A percentile compares a stretch with the other conserved stretches of the same genome.
Evolutionary conservation across 345 rosid genomes (phyloP).

Genomic region (Gossypium herbaceum): DNA sequence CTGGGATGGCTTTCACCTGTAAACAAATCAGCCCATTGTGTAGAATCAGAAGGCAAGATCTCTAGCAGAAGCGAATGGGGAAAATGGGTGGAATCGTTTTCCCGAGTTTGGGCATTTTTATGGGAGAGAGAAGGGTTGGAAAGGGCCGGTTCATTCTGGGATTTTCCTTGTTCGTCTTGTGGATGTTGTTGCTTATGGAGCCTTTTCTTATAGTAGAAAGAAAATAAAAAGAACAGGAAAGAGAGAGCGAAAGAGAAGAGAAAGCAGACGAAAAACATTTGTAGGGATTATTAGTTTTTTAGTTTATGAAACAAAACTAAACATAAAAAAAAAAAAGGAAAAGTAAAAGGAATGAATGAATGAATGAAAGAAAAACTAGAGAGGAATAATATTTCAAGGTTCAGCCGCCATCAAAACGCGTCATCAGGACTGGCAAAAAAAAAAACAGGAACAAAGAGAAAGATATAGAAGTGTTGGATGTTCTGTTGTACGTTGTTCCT

Average conservation of each 20-base stretch:
- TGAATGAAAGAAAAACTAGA: background rate
- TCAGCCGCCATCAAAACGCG: conserved; percentile 52
- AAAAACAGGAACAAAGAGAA: background rate
- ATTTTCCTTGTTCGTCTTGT: background rate
- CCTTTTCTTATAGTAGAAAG: conserved; percentile 27
- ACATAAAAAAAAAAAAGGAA: too few relatives aligned
- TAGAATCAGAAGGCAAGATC: conserved; percentile 44
- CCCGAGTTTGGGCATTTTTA: conserved; percentile 19
- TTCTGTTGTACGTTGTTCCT: background rate
- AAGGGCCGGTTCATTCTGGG: conserved; percentile 28
- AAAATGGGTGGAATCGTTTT: conserved; percentile 34
- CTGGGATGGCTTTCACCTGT: background rate
- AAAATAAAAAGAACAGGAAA: conserved; percentile 37
- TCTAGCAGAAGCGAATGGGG: conserved; percentile 54
- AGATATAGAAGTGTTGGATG: background rate
- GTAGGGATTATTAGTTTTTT: conserved; percentile 1
- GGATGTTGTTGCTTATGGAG: conserved; percentile 17
- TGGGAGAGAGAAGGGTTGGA: conserved; percentile 23
- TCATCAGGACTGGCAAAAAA: conserved; percentile 13
- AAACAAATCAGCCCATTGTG: conserved; percentile 31
- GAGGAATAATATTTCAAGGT: background rate
- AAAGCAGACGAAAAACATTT: conserved; percentile 39
- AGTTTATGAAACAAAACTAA: background rate
- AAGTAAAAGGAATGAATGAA: background rate
- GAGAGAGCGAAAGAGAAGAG: conserved; percentile 37